These are phyloP conservation scores for Lodderomyces oxycetoniae DNA, from an alignment of 1,139 yeast species.

Conservation along the genomic window DNA sequence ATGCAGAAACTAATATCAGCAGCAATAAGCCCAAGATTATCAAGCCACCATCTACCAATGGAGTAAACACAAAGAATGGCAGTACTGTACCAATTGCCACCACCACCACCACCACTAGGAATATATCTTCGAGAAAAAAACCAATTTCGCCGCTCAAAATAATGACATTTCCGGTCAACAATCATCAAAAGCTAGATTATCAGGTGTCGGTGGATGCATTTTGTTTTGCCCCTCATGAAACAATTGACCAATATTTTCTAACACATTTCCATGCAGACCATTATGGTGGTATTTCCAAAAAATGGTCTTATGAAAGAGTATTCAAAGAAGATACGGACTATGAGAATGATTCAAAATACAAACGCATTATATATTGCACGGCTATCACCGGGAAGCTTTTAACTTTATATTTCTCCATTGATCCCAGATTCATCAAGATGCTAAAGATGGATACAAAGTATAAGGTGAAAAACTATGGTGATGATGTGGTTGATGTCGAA, in stretches of 20 bases:
- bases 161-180: conserved; percentile 34
- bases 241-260: conserved; percentile 50
- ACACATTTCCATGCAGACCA: conserved; percentile 94
- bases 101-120: background rate
- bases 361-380: conserved; percentile 60
- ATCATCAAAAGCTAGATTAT: conserved; percentile 15
- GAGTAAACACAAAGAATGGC: conserved; percentile 14
- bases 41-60: conserved; percentile 27
- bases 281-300: conserved; percentile 76
- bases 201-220: conserved; percentile 67
- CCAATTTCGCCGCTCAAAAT: conserved; percentile 56
- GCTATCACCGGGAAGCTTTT: conserved; percentile 59
- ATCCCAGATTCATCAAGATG: conserved; percentile 45
- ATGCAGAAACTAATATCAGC: conserved; percentile 10
- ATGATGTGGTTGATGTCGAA: conserved; percentile 5
- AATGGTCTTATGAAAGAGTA: conserved; percentile 56
- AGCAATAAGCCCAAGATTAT: conserved; percentile 13
- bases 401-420: conserved; percentile 50
- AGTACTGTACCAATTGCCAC: conserved; percentile 10
- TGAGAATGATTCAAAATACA: conserved; percentile 39
- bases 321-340: conserved; percentile 27
- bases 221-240: conserved; percentile 45
- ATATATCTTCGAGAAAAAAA: conserved; percentile 16
- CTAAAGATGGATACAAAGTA: conserved; percentile 43
- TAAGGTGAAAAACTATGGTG: conserved; percentile 19